A percentile compares a stretch with the other conserved stretches of the same genome.
Conservation (phyloP, 495 filamentous ascomycete species). For the Daldinia caldariorum region DNA sequence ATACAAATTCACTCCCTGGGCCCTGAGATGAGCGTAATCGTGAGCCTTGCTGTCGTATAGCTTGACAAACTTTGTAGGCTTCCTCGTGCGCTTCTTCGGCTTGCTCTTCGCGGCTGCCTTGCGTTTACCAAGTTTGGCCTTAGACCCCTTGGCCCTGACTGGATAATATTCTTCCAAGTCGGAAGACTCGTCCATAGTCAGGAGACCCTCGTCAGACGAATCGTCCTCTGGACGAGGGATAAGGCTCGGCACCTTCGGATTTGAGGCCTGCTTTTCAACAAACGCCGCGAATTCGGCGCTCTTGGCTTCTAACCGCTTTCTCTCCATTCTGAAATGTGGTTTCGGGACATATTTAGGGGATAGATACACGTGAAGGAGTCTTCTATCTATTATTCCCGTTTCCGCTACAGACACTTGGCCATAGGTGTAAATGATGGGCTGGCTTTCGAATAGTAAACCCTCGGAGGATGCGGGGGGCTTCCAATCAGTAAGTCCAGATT, state of each 20-base stretch:
- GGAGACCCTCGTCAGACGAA: conserved; percentile 35
- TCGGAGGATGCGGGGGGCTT: conserved; percentile 18
- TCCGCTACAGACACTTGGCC: conserved; percentile 25
- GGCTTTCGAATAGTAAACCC: conserved; percentile 18
- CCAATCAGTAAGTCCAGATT: conserved; percentile 30
- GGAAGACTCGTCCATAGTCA: conserved; percentile 4
- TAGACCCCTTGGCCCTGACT: background rate
- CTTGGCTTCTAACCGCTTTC: conserved; percentile 30
- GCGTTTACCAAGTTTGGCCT: conserved; percentile 13
- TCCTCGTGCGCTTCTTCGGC: conserved; percentile 22
- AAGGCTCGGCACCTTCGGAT: background rate
- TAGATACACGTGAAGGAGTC: conserved; percentile 25
- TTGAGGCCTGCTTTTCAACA: conserved; percentile 12
- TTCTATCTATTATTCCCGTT: conserved; percentile 27
- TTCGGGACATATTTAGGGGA: conserved; percentile 35
- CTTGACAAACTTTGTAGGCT: conserved; percentile 22
- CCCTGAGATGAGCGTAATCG: conserved; percentile 26
- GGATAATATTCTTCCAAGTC: background rate
- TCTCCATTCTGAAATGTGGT: conserved; percentile 38
- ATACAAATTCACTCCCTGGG: conserved; percentile 24
- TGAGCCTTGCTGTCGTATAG: conserved; percentile 34
- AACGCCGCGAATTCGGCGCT: conserved; percentile 35
- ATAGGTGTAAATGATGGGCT: background rate
- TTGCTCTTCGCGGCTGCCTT: conserved; percentile 12
- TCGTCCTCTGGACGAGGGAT: conserved; percentile 34